phyloP scores from a whole-genome alignment of 106 monocot species.

The Phalaenopsis equestris region DNA sequence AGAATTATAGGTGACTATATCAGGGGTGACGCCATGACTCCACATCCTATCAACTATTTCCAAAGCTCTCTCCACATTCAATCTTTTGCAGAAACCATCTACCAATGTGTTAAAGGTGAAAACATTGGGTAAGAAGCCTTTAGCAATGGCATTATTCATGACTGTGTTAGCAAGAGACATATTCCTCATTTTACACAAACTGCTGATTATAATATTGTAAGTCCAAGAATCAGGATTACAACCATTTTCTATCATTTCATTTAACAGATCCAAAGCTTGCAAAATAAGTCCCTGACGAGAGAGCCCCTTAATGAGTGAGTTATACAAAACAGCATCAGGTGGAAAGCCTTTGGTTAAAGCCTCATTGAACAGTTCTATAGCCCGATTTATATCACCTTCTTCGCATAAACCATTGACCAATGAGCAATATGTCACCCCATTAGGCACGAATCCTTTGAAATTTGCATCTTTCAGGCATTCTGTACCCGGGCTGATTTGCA shows the following conservation, averaged over 20 bases:
- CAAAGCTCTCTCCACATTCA: constrained; percentile 66
- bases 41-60: constrained; percentile 77
- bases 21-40: constrained; percentile 60
- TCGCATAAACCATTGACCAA: constrained; percentile 77
- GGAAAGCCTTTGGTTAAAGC: constrained; percentile 38
- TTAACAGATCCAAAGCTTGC: constrained; percentile 69
- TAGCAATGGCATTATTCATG: constrained; percentile 59
- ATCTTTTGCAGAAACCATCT: constrained; percentile 71
- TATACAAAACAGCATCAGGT: constrained; percentile 52
- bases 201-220: constrained; percentile 77
- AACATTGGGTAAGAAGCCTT: constrained; percentile 69
- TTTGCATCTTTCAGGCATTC: constrained; percentile 69
- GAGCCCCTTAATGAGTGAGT: constrained; percentile 75
- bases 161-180: constrained; percentile 60
- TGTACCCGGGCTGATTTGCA: constrained; percentile 56
- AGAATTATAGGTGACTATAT: constrained; percentile 79
- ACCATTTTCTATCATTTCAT: constrained; percentile 59
- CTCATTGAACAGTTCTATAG: constrained; percentile 62
- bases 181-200: constrained; percentile 79
- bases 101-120: constrained; percentile 85
- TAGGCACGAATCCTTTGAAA: constrained; percentile 84
- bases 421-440: constrained; percentile 72
- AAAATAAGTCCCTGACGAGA: constrained; percentile 55
- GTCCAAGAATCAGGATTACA: constrained; percentile 73
- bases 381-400: constrained; percentile 70